Evolutionary conservation across 768 basidiomycete genomes (phyloP).

Genomic region (Neoboletus subvelutipes): DNA sequence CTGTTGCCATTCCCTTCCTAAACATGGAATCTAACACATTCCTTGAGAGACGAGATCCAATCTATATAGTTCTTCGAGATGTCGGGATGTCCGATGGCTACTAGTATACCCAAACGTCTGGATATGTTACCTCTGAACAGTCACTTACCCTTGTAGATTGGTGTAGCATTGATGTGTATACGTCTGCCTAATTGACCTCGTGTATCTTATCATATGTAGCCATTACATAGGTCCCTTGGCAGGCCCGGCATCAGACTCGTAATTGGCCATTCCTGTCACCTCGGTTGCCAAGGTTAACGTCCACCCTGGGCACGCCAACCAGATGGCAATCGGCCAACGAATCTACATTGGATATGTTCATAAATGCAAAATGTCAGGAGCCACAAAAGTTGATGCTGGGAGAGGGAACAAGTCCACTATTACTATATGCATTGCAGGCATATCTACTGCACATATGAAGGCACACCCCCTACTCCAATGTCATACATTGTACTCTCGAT

Average conservation of each 20-base stretch:
- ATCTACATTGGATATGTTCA: too few species aligned
- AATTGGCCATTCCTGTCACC: conserved; percentile 4
- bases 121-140: conserved; percentile 1
- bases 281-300: conserved; percentile 1
- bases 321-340: not conserved
- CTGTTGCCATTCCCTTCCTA: not conserved
- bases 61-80: not conserved
- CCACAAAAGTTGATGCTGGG: too few species aligned
- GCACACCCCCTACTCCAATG: not conserved
- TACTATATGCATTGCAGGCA: too few species aligned
- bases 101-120: not conserved
- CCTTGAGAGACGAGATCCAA: not conserved
- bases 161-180: not conserved
- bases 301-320: not conserved
- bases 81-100: not conserved
- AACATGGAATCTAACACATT: not conserved
- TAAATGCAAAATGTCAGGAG: too few species aligned
- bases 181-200: conserved; percentile 2
- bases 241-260: not conserved
- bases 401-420: too few species aligned
- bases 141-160: not conserved
- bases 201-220: conserved; percentile 6
- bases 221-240: not conserved
- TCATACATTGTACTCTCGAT: not conserved
- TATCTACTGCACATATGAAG: not conserved